Conservation (phyloP, 129 eudicot species). For the Centaurea solstitialis region DNA sequence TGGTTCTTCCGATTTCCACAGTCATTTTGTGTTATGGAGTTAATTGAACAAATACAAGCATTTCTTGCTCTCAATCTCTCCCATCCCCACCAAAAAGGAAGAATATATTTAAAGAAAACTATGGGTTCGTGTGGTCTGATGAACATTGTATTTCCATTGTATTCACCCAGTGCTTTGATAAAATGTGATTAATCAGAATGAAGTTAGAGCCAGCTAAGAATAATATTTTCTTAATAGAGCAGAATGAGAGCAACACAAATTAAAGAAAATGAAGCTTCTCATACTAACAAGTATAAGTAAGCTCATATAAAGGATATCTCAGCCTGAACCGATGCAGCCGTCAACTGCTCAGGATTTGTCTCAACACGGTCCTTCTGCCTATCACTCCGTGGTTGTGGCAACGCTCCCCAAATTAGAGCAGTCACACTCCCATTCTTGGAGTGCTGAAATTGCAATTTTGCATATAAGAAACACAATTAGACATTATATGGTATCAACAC, state of each 20-base stretch:
- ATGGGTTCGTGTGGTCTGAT: not conserved
- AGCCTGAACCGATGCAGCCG: constrained; percentile 97
- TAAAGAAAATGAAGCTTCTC: not conserved
- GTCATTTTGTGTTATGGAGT: constrained; percentile 92
- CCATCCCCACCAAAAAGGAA: not conserved
- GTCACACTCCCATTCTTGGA: constrained; percentile 66
- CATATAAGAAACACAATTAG: constrained; percentile 5
- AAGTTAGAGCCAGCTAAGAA: not conserved
- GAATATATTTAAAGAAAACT: not conserved
- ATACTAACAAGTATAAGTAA: constrained; percentile 13
- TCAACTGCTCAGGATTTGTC: constrained; percentile 98
- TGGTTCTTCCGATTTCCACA: constrained; percentile 74
- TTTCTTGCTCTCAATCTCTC: not conserved
- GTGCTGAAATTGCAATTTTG: constrained; percentile 49
- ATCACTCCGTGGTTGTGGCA: constrained; percentile 96
- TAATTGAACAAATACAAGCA: constrained; percentile 43
- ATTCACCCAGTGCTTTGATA: not conserved
- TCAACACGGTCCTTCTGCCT: constrained; percentile 95
- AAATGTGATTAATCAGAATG: not conserved
- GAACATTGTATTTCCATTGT: not conserved
- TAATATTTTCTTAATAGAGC: not conserved
- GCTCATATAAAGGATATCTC: constrained; percentile 77
- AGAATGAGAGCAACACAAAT: not conserved
- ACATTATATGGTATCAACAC: not conserved
- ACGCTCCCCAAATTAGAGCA: constrained; percentile 96